A percentile compares a stretch with the other conserved stretches of the same genome.
Evolutionary conservation across 108 stramenopile genomes (phyloP).

Genomic region (Skeletonema marinoi): DNA sequence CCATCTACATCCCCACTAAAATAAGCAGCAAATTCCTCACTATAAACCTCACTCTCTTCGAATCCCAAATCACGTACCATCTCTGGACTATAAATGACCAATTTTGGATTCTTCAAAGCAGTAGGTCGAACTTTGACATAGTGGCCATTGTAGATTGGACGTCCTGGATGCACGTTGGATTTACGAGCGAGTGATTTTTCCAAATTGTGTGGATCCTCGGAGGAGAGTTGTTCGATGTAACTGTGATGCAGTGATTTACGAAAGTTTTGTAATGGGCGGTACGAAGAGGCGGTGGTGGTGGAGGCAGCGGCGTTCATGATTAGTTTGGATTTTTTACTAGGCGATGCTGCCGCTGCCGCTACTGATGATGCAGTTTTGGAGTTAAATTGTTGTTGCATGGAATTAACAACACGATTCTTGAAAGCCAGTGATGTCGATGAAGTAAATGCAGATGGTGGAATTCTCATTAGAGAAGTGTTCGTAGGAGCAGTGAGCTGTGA

Average conservation of each 20-base stretch:
- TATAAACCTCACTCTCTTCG: slow-evolving; percentile 40
- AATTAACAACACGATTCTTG: background rate
- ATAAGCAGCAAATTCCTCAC: slow-evolving; percentile 66
- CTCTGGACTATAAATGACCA: slow-evolving; percentile 58
- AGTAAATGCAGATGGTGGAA: background rate
- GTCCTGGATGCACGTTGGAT: slow-evolving; percentile 21
- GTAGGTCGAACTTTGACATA: slow-evolving; percentile 75
- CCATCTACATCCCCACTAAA: slow-evolving; percentile 69
- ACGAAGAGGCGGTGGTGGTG: background rate
- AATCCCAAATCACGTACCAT: slow-evolving; percentile 55
- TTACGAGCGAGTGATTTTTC: slow-evolving; percentile 5
- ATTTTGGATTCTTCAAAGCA: slow-evolving; percentile 62
- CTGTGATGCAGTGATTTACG: slow-evolving; percentile 28
- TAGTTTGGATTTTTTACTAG: background rate
- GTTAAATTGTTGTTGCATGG: background rate
- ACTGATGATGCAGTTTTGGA: background rate
- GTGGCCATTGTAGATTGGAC: slow-evolving; percentile 84
- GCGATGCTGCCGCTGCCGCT: background rate
- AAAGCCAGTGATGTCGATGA: background rate
- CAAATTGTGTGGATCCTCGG: slow-evolving; percentile 22
- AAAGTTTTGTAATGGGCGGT: slow-evolving; percentile 15
- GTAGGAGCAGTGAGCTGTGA: background rate
- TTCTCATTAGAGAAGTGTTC: background rate
- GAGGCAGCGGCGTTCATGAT: background rate
- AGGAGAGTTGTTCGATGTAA: slow-evolving; percentile 19